A percentile compares a stretch with the other conserved stretches of the same genome.
phyloP scores from a whole-genome alignment of 805 yeast genomes.

The Schwanniomyces vanrijiae region DNA sequence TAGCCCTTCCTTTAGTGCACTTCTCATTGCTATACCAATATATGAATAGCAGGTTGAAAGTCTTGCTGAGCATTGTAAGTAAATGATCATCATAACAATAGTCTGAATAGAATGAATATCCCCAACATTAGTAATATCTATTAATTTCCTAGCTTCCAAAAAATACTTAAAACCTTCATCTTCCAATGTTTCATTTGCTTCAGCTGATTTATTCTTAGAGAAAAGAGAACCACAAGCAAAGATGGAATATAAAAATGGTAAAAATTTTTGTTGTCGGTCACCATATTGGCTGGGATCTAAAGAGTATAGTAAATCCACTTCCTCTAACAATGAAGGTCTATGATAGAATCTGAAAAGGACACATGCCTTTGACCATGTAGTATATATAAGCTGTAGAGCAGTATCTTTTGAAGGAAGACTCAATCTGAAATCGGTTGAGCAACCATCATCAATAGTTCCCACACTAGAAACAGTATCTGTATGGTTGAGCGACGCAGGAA shows the following conservation, averaged over 20 bases:
- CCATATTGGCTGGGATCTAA: slow-evolving; percentile 72
- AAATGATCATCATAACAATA: slow-evolving; percentile 80
- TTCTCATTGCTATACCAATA: slow-evolving; percentile 82
- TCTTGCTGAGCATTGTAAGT: slow-evolving; percentile 85
- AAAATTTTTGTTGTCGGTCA: slow-evolving; percentile 68
- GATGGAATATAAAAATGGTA: slow-evolving; percentile 82
- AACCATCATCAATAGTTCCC: slow-evolving; percentile 21
- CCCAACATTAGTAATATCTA: slow-evolving; percentile 82
- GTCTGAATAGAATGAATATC: slow-evolving; percentile 84
- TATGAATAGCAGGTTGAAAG: slow-evolving; percentile 85
- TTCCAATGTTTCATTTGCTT: slow-evolving; percentile 43
- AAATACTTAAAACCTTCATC: slow-evolving; percentile 83
- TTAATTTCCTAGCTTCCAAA: slow-evolving; percentile 72
- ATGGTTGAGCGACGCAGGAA: neutral
- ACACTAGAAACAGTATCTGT: slow-evolving; percentile 7
- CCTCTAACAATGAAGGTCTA: slow-evolving; percentile 74
- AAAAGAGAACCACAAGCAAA: slow-evolving; percentile 87
- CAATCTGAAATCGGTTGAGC: slow-evolving; percentile 53
- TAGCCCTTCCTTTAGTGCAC: slow-evolving; percentile 79
- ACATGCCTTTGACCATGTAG: slow-evolving; percentile 85
- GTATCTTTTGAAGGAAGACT: slow-evolving; percentile 74
- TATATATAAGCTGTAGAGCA: slow-evolving; percentile 68
- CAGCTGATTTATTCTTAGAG: slow-evolving; percentile 37
- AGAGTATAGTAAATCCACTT: slow-evolving; percentile 72
- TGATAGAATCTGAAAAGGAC: slow-evolving; percentile 84